Base-by-base conservation (phyloP, 1,284 basidiomycete genomes). In the Stygiomarasmius scandens region DNA sequence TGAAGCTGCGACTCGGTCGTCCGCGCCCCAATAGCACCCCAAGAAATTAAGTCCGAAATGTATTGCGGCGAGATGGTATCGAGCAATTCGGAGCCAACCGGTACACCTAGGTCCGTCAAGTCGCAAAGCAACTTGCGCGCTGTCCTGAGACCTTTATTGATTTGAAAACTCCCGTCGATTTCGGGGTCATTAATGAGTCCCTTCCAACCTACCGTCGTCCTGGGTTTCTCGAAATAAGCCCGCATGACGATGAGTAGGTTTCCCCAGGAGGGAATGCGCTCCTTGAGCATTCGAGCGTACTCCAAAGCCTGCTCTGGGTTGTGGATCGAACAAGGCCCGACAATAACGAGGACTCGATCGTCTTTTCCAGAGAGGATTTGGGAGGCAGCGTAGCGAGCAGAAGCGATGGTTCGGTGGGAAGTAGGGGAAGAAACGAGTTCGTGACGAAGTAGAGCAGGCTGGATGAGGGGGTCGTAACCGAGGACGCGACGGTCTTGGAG, bases 21-120 rank as follows among this genome's bases (percentile, higher is more conserved):
- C 54, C 96, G 84, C 1, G 96, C 96, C 43, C 96, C 96, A 62
- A 98, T 98, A 5, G 96, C 96, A 50, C 96, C 96, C 96, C 96
- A 99, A 53, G 92, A 93, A 69, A 90, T 90, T 53, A 97, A 79
- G 68, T 89, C 90, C 43, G 87, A 80, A 49, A 91, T 84, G 77
- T 85, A 93, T 68, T 92, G 90, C 0, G 93, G 93, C 0, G 92
- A 93, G 64, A 96, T 95, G 52, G 93, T 95, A 73, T 96, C 96
- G 56, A 99, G 86, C 46, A 98, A 85, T 74, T 99, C 97, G 63
- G 91, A 93, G n/a, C 95, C 96, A 43, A 97, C 92, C 12, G 96
- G 96, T 8, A 99, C 77, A 55, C 96, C 96, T 41, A 92, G 77
- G 62, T 92, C 80, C 32, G 93, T 95, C 59, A 99, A 81, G 67